Evolutionary conservation across 129 eudicot species (phyloP), one percentile per base, ranked within the genome.

Genomic region (Erigeron canadensis): DNA sequence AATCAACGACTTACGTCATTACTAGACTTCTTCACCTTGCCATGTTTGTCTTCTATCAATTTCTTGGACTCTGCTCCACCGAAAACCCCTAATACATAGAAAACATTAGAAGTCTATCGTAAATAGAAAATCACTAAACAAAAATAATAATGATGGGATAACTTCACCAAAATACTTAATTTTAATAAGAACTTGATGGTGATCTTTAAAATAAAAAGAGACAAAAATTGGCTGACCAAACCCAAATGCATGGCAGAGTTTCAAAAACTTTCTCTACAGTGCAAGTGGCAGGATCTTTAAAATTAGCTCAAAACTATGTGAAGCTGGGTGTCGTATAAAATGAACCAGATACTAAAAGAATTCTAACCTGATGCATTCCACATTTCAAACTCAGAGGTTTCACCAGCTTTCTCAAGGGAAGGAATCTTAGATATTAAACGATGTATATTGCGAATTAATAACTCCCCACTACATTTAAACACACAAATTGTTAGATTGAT

Each of bases 361-460:
- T 57, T 44, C 42, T 77, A 79, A 90, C 94, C 91, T 68, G 77
- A 79, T 53, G 74, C 84, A 75, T 80, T 89, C 98, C 95, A 92
- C 85, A 86, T 87, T 71, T 86, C 89, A 69, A 65, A 65, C 17
- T 73, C 84, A 57, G 86, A 50, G 45, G 28, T 34, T 63, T 63
- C 48, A 40, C 28, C 50, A 63, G 6, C 48, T 40, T 63, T 23
- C 40, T 63, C 68, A 8, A 63, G 68, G 10, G 86, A 82, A 8
- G 92, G 98, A 67, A 87, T 87, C 67, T 67, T 79, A 22, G 96
- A 83, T 59, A 93, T 65, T 10, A 87, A 69, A 79, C 60, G 59
- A 69, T 87, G 71, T 70, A 89, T 79, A 77, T 85, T 93, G 61
- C 66, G 86, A 63, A 87, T 80, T 45, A 88, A 80, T 70, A 81